These are phyloP conservation scores for Syzygium grande DNA, from an alignment of 345 rosid genomes.

Conservation along the genomic window DNA sequence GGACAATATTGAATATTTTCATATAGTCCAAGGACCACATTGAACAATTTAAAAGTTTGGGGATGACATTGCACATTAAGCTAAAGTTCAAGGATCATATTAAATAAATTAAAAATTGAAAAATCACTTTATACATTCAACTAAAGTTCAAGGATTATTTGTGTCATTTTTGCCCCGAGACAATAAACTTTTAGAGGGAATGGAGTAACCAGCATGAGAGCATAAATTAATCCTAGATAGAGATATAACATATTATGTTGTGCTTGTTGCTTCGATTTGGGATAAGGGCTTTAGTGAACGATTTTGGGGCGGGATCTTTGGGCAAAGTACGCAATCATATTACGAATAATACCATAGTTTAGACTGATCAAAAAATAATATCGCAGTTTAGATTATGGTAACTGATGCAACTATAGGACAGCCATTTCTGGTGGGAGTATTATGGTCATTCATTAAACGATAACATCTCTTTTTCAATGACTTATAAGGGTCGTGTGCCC, in stretches of 20 bases:
- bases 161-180: background rate
- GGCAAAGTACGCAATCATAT: background rate
- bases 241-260: background rate
- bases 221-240: background rate
- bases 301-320: background rate
- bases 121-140: too few relatives aligned
- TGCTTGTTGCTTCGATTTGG: background rate
- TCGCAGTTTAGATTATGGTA: background rate
- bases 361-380: background rate
- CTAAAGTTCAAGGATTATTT: too few relatives aligned
- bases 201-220: background rate
- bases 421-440: background rate
- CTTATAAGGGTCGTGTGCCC: background rate
- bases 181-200: background rate
- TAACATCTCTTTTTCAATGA: background rate
- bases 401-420: background rate
- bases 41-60: too few relatives aligned
- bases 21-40: too few relatives aligned
- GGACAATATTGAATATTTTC: too few relatives aligned
- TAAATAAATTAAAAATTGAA: too few relatives aligned
- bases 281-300: background rate
- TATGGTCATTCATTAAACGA: background rate
- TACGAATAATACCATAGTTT: background rate
- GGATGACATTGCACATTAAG: too few relatives aligned
- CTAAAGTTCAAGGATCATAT: too few relatives aligned